Conservation (phyloP, 208 protist species). For the Acanthamoeba castellanii region DNA sequence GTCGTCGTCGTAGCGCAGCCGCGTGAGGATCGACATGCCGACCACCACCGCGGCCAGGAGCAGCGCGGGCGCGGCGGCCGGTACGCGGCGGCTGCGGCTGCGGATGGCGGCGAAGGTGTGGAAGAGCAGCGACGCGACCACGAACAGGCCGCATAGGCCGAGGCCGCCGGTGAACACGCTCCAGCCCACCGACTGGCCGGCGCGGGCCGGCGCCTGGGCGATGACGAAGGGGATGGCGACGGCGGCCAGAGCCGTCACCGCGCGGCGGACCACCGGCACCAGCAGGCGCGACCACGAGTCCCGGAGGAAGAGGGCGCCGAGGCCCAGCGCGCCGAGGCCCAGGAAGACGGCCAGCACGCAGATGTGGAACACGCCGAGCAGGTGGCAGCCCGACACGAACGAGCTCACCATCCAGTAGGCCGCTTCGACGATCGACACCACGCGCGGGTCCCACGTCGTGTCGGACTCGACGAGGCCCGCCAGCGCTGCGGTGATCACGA, state of each 20-base stretch:
- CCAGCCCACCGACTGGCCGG: background rate
- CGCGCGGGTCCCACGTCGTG: constrained; percentile 22
- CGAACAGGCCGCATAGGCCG: background rate
- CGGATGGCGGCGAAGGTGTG: constrained; percentile 41
- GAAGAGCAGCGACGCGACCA: background rate
- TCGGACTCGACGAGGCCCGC: background rate
- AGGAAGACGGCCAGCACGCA: constrained; percentile 23
- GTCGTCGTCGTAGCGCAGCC: constrained; percentile 21
- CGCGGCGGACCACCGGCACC: background rate
- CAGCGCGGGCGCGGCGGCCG: background rate
- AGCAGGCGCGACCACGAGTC: background rate
- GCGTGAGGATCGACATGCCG: constrained; percentile 12
- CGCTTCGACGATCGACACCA: constrained; percentile 33
- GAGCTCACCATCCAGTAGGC: constrained; percentile 50
- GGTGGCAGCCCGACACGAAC: constrained; percentile 7
- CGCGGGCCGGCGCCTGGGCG: constrained; percentile 29
- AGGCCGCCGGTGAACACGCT: constrained; percentile 15
- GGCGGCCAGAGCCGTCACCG: background rate
- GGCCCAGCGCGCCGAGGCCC: background rate
- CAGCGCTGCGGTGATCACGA: constrained; percentile 31
- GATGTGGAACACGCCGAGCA: background rate
- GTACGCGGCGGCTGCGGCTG: background rate
- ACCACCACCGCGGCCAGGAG: background rate
- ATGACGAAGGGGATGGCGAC: constrained; percentile 51
- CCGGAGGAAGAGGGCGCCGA: background rate